Percentiles rank a stretch among this genome's conserved stretches.
Conservation (phyloP, 2,329 filamentous ascomycete species). For the Calycina marina region DNA sequence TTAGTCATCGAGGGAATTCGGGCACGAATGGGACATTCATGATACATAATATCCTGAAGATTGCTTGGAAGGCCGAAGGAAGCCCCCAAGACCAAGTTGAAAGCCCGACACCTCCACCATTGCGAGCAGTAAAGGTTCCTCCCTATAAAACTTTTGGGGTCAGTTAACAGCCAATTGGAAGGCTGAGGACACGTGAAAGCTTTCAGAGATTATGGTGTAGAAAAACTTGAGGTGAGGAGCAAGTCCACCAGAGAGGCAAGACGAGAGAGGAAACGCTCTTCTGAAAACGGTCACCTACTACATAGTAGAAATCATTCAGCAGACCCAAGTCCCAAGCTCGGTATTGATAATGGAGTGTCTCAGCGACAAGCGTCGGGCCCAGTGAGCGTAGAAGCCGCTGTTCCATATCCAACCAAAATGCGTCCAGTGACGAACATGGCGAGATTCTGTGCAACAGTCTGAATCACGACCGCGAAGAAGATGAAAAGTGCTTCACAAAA, state of each 20-base stretch:
- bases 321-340: neutral
- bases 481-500: constrained; percentile 15
- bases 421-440: constrained; percentile 16
- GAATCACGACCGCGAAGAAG: constrained; percentile 14
- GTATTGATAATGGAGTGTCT: neutral
- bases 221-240: neutral
- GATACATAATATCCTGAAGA: constrained; percentile 15
- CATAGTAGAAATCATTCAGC: neutral
- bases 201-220: neutral
- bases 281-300: too few species aligned
- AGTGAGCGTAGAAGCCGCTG: constrained; percentile 21
- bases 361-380: constrained; percentile 27
- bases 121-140: too few species aligned
- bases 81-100: constrained; percentile 25
- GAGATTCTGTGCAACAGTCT: constrained; percentile 14
- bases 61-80: constrained; percentile 20
- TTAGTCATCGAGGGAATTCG: constrained; percentile 16
- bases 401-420: constrained; percentile 13
- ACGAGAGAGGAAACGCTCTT: too few species aligned
- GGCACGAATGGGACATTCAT: constrained; percentile 14
- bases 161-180: too few species aligned
- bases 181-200: too few species aligned
- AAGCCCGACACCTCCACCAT: too few species aligned
- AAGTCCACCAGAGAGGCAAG: neutral
- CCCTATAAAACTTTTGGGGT: too few species aligned